These are phyloP conservation scores for Mrakia gelida DNA, from an alignment of 768 basidiomycete species.

Conservation along the genomic window DNA sequence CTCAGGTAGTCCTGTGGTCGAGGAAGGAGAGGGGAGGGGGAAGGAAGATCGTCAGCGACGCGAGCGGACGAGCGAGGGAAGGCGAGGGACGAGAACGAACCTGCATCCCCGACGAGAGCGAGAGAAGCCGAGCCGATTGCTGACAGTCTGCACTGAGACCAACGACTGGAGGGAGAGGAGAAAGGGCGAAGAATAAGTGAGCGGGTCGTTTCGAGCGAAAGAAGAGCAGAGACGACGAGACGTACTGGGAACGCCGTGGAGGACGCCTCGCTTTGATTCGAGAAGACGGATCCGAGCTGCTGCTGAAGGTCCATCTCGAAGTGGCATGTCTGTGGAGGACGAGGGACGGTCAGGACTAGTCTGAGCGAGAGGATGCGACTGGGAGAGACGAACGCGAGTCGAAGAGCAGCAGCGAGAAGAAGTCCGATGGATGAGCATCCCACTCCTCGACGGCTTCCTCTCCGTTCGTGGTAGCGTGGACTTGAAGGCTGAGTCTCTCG, in stretches of 20 bases:
- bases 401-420: slow-evolving; percentile 16
- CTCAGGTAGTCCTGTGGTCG: slow-evolving; percentile 55
- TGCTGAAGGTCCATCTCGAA: slow-evolving; percentile 23
- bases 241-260: background rate
- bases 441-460: slow-evolving; percentile 19
- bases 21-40: background rate
- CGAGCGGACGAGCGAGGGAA: background rate
- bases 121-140: slow-evolving; percentile 56
- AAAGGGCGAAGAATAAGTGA: background rate
- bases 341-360: background rate
- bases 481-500: slow-evolving; percentile 10
- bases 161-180: background rate
- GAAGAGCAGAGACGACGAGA: background rate
- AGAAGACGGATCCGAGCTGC: slow-evolving; percentile 14
- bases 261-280: slow-evolving; percentile 9
- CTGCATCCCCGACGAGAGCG: slow-evolving; percentile 75
- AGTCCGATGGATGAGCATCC: background rate
- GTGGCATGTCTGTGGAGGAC: background rate
- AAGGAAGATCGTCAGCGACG: background rate
- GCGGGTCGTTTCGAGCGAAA: too few relatives aligned
- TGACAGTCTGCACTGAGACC: slow-evolving; percentile 20
- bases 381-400: background rate
- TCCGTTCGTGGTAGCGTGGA: slow-evolving; percentile 11
- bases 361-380: background rate
- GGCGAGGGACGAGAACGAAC: background rate